Evolutionary conservation across 257 asterid genomes (phyloP), one percentile per base, ranked within the genome.

Genomic region (Mitragyna speciosa): DNA sequence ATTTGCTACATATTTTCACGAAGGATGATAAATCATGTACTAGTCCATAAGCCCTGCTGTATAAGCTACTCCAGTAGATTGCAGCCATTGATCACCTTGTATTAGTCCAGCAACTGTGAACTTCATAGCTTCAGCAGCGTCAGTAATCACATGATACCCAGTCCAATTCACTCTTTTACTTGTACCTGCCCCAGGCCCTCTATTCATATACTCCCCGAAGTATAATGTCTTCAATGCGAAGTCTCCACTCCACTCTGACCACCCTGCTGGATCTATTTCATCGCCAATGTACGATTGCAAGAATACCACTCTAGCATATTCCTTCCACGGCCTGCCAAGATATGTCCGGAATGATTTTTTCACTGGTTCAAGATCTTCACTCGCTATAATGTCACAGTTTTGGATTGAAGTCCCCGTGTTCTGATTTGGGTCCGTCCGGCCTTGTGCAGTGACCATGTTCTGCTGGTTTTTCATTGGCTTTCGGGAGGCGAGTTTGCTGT

Each of bases 381-480:
- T 79, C 0, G 95, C 85, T 22, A 36, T 71, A 73, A 91, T 80
- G 3, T 81, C 72, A 17, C 88, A 87, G 45, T 77, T 72, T 6
- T 91, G 95, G 82, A 91, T 85, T 0, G 93, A 83, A 6, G 82
- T 87, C 15, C 95, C 95, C 5, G 93, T 91, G 81, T 82, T 87
- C 85, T 90, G 93, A 49, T 89, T 89, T 65, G 86, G 92, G 70
- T 91, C 93, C 5, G 70, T 78, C 24, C 93, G 77, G n/a, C 93
- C 93, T 81, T 89, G 95, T 33, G 95, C 95, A 2, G 95, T 90
- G 48, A 87, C 87, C 89, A 86, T 89, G 89, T 90, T 89, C 52
- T 86, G 43, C 79, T 91, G 95, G 45, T 45, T 30, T 28, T 48
- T 22, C 88, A 74, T 67, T 0, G 92, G 93, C 39, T 83, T 83